phyloP scores from a whole-genome alignment of 805 yeast species.

The Dipodascopsis tothii region DNA sequence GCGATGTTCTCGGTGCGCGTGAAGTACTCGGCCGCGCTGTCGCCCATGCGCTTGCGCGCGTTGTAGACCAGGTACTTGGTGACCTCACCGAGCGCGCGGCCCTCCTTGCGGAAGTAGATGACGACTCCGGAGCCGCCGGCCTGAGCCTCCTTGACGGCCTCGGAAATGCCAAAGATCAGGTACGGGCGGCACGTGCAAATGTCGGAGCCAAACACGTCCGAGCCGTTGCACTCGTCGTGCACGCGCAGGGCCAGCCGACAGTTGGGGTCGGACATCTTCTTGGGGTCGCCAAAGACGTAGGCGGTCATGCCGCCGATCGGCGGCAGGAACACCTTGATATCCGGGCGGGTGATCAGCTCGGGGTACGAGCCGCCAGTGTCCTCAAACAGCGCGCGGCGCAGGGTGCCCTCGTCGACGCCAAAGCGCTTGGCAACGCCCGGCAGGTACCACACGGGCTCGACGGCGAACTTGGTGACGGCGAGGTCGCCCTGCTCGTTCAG shows the following conservation, averaged over 20 bases:
- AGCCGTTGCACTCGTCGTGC: conserved; percentile 65
- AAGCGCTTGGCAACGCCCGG: conserved; percentile 64
- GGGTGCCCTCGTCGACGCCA: conserved; percentile 47
- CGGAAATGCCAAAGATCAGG: conserved; percentile 56
- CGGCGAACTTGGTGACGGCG: conserved; percentile 56
- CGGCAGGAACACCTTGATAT: conserved; percentile 56
- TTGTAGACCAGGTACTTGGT: conserved; percentile 63
- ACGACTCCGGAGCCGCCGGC: conserved; percentile 58
- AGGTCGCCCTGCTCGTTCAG: conserved; percentile 54
- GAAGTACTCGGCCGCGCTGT: conserved; percentile 60
- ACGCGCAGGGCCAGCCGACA: conserved; percentile 51
- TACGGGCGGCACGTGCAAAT: conserved; percentile 67
- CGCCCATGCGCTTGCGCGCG: conserved; percentile 64
- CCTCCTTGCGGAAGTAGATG: conserved; percentile 61
- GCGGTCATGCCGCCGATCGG: conserved; percentile 65
- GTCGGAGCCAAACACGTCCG: conserved; percentile 62
- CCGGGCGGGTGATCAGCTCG: conserved; percentile 60
- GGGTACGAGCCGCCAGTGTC: conserved; percentile 70
- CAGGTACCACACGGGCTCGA: conserved; percentile 64
- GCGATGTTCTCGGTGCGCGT: conserved; percentile 65
- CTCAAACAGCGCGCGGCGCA: conserved; percentile 55
- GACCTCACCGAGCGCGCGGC: conserved; percentile 63
- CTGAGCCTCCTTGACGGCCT: conserved; percentile 64
- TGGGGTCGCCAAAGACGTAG: conserved; percentile 58
- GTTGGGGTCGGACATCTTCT: conserved; percentile 44